Conservation (phyloP, 768 basidiomycete species). For the Candolleomyces aberdarensis region DNA sequence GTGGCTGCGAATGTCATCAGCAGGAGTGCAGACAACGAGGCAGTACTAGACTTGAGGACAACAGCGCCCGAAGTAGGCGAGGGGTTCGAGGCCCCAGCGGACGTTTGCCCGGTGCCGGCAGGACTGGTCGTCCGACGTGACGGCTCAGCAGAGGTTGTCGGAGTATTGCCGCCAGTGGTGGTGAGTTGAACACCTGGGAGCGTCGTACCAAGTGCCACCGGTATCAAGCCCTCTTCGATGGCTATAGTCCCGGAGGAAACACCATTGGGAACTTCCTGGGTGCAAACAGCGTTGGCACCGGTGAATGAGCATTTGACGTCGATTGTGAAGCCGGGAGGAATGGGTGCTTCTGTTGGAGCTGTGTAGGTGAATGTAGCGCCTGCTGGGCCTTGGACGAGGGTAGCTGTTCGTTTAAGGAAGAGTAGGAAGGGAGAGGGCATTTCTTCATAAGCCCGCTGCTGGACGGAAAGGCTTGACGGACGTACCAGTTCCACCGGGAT, state of each 20-base stretch:
- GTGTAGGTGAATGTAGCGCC: slow-evolving; percentile 18
- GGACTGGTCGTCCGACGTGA: no score
- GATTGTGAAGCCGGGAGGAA: slow-evolving; percentile 12
- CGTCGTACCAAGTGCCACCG: not conserved
- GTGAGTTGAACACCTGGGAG: slow-evolving; percentile 11
- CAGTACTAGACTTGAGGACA: no score
- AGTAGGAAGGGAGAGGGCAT: not conserved
- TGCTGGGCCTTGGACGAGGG: slow-evolving; percentile 22
- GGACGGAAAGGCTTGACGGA: no score
- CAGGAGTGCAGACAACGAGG: no score
- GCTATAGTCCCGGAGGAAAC: slow-evolving; percentile 17
- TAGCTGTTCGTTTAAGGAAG: slow-evolving; percentile 14
- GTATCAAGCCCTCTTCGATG: not conserved
- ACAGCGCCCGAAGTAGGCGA: no score
- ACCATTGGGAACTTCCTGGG: slow-evolving; percentile 12
- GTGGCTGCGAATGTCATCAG: no score
- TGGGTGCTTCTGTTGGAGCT: slow-evolving; percentile 4
- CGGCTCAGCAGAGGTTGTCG: no score
- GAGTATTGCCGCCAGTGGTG: not conserved
- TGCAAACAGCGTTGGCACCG: slow-evolving; percentile 18
- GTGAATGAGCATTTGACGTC: slow-evolving; percentile 17
- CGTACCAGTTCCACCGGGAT: no score
- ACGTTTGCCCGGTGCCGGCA: not conserved
- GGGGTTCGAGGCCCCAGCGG: not conserved
- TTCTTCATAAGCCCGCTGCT: no score